These are phyloP conservation scores for Fraxinus xanthoxyloides DNA, from an alignment of 305 asterid genomes.

Conservation along the genomic window DNA sequence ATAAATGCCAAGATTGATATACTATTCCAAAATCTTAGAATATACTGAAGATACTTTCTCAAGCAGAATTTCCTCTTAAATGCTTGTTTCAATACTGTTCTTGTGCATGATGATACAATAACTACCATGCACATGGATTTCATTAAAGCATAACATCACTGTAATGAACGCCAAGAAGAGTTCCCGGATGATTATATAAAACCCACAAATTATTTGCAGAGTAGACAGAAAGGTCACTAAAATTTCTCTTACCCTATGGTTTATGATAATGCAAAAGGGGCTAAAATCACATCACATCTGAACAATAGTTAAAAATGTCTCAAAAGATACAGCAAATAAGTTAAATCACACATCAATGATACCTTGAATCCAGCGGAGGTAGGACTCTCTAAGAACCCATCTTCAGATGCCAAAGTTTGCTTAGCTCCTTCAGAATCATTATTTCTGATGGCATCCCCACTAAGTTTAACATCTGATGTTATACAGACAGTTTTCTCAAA, in stretches of 20 bases:
- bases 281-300: not conserved
- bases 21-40: not conserved
- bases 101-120: not conserved
- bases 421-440: conserved; percentile 96
- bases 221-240: not conserved
- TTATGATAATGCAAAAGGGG: not conserved
- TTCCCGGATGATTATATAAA: conserved; percentile 2
- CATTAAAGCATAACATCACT: not conserved
- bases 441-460: conserved; percentile 89
- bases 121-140: not conserved
- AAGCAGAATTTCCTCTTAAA: not conserved
- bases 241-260: not conserved
- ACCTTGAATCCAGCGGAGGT: conserved; percentile 94
- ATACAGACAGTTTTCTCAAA: conserved; percentile 89
- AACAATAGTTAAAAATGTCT: not conserved
- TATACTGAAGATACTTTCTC: not conserved
- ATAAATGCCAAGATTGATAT: not conserved
- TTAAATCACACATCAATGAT: conserved; percentile 24
- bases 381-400: conserved; percentile 93
- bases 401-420: conserved; percentile 93
- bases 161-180: not conserved
- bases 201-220: not conserved
- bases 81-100: not conserved
- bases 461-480: conserved; percentile 85
- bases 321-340: conserved; percentile 2